Conservation (phyloP, 192 early-diverging fungal species). For the Chytriomyces hyalinus region DNA sequence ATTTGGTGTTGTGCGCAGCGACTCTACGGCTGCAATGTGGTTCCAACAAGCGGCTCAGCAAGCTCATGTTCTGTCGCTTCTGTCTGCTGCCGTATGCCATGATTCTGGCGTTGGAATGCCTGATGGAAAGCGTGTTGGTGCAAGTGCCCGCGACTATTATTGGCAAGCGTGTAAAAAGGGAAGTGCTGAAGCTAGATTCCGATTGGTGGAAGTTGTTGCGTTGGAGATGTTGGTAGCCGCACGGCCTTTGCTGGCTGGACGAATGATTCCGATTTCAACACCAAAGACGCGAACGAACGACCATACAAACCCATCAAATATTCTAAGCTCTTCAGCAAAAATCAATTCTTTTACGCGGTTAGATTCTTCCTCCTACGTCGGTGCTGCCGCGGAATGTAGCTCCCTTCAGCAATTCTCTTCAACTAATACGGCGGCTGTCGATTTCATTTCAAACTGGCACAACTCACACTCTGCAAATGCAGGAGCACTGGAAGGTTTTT, state of each 20-base stretch:
- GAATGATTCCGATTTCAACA: conserved; percentile 3
- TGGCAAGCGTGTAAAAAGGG: conserved; percentile 42
- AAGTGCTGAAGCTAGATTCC: conserved; percentile 35
- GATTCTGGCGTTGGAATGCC: conserved; percentile 75
- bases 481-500: background rate
- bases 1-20: conserved; percentile 48
- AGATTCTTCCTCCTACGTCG: background rate
- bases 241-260: conserved; percentile 35
- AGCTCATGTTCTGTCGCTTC: conserved; percentile 47
- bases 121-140: conserved; percentile 46
- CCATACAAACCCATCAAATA: background rate
- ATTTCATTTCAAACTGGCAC: background rate
- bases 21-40: conserved; percentile 48
- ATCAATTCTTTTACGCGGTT: background rate
- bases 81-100: conserved; percentile 73
- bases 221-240: conserved; percentile 34
- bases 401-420: background rate
- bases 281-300: background rate
- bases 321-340: background rate
- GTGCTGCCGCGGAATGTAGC: background rate
- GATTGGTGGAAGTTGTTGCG: conserved; percentile 32
- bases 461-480: background rate
- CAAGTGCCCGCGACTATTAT: conserved; percentile 51
- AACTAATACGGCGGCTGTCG: background rate
- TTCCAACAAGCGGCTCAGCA: conserved; percentile 53